These are phyloP conservation scores for Chalciporus sp. DNA, from an alignment of 1,284 basidiomycete genomes.

Conservation along the genomic window DNA sequence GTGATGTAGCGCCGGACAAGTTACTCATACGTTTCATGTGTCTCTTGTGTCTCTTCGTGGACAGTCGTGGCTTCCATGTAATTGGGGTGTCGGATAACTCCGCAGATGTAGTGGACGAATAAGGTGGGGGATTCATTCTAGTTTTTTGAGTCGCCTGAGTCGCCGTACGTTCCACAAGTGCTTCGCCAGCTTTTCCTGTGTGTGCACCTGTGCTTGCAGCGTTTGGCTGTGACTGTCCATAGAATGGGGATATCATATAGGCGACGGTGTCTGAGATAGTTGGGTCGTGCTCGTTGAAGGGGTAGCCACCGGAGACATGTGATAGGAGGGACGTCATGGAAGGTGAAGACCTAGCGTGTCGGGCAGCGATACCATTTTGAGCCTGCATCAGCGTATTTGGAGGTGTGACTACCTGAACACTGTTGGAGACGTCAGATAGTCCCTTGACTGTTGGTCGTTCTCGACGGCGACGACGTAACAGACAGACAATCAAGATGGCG, in stretches of 20 bases:
- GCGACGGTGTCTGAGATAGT: conserved; percentile 14
- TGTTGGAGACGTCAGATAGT: background rate
- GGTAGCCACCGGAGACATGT: background rate
- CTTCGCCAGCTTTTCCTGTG: conserved; percentile 10
- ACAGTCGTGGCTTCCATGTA: background rate
- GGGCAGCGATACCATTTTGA: background rate
- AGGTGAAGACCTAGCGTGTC: conserved; percentile 1
- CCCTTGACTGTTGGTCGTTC: background rate
- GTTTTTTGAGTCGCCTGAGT: conserved; percentile 10
- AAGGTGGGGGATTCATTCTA: conserved; percentile 30
- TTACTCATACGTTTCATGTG: conserved; percentile 1
- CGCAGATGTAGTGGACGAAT: conserved; percentile 9
- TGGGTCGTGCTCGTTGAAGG: background rate
- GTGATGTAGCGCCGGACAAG: conserved; percentile 7
- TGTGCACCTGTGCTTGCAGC: background rate
- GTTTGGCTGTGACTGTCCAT: background rate
- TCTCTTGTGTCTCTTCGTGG: conserved; percentile 4
- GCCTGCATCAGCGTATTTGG: background rate
- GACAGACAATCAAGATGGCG: conserved; percentile 15
- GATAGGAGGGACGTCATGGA: conserved; percentile 1
- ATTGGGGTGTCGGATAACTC: background rate
- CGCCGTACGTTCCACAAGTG: background rate
- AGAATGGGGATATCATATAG: conserved; percentile 30
- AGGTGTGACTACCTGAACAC: background rate
- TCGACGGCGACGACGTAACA: conserved; percentile 15